Evolutionary conservation across 768 basidiomycete species (phyloP), one percentile per base, ranked within the genome.

Genomic region (Heimioporus sp.): DNA sequence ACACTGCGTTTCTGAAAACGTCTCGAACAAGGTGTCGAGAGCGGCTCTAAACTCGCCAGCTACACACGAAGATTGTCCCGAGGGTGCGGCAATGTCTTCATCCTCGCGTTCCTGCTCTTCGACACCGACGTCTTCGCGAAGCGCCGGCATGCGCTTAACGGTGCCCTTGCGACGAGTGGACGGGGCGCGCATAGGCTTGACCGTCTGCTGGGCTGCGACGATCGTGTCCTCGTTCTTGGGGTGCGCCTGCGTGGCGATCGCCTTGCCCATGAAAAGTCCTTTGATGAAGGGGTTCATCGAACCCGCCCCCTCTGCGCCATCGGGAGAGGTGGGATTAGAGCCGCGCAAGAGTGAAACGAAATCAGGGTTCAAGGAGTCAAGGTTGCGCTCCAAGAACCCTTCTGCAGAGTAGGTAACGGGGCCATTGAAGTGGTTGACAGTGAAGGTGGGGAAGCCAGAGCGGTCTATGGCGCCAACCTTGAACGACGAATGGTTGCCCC

Each of bases 151-250:
- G 17, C 87, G 80, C 61, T 82, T 83, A 53, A 90, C 68, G 0
- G 87, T 83, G 19, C 79, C 80, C 70, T 92, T 93, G 51, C 93
- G 80, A 43, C 92, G 78, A 0, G 87, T 96, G 0, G 92, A 96
- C 0, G 95, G 95, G 0, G 90, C 84, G 10, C 95, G 85, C 86
- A 97, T 92, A 0, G 96, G 96, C 69, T 95, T 93, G 57, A 93
- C 86, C 34, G 86, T 85, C 66, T 97, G 94, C 65, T 94, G 92
- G 0, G 93, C 94, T 6, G 93, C 82, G 15, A 98, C 95, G 54
- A 98, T 95, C 0, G 95, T 97, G 46, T 96, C 94, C 62, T 98
- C 93, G 61, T 95, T 87, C 55, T 87, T 76, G 0, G 96, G 94
- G 64, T 98, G 94, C 0, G 86, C 90, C 63, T 93, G 87, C 0